These are phyloP conservation scores for Clarireedia paspali DNA, from an alignment of 2,329 filamentous ascomycete genomes.

Conservation along the genomic window DNA sequence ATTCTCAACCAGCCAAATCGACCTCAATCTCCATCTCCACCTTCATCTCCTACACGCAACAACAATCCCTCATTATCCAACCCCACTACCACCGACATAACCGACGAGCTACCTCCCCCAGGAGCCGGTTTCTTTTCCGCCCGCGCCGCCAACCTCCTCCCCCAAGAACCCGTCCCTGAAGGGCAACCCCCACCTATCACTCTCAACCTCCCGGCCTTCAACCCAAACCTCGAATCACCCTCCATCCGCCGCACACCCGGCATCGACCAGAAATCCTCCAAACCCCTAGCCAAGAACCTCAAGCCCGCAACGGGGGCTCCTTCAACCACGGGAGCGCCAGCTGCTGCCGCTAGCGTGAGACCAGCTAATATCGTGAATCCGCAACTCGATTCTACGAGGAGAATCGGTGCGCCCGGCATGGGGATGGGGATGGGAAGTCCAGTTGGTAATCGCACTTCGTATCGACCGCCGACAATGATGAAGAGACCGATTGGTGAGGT, in stretches of 20 bases:
- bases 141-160: constrained; percentile 50
- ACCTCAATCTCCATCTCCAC: constrained; percentile 8
- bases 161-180: constrained; percentile 31
- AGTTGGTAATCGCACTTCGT: constrained; percentile 51
- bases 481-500: constrained; percentile 22
- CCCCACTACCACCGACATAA: constrained; percentile 11
- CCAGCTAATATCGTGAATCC: constrained; percentile 42
- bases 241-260: constrained; percentile 86
- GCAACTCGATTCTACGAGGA: constrained; percentile 44
- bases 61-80: constrained; percentile 1
- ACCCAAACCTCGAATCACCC: constrained; percentile 69
- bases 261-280: constrained; percentile 69
- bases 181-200: constrained; percentile 29
- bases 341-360: constrained; percentile 6
- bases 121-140: constrained; percentile 60
- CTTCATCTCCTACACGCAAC: constrained; percentile 20
- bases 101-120: constrained; percentile 18
- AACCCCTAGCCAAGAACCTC: constrained; percentile 55
- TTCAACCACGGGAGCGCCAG: constrained; percentile 16
- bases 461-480: constrained; percentile 52
- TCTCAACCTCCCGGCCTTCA: constrained; percentile 51
- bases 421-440: constrained; percentile 34
- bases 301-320: constrained; percentile 40
- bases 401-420: constrained; percentile 49
- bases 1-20: constrained; percentile 28